phyloP scores from a whole-genome alignment of 306 rosid genomes.

The Castanea crenata region DNA sequence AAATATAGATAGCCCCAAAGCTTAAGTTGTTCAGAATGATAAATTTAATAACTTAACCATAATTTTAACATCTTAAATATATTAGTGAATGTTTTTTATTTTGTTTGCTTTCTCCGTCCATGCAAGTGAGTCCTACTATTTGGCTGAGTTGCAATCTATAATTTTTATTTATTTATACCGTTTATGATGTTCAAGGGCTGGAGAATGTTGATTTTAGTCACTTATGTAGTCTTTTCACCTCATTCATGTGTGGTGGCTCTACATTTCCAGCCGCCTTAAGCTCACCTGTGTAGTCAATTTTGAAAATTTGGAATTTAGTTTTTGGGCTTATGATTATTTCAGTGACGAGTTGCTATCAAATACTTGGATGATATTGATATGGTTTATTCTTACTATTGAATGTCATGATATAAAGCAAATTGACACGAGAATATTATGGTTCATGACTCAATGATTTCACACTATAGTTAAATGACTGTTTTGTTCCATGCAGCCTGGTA shows the following conservation, averaged over 20 bases:
- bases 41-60: too few species aligned
- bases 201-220: not conserved
- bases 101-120: not conserved
- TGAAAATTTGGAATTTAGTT: not conserved
- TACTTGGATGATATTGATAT: not conserved
- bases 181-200: not conserved
- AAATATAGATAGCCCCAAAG: too few species aligned
- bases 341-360: not conserved
- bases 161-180: not conserved
- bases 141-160: not conserved
- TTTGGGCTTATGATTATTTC: not conserved
- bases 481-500: constrained; percentile 69
- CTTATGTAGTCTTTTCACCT: not conserved
- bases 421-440: not conserved
- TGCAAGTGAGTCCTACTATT: not conserved
- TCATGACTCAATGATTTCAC: not conserved
- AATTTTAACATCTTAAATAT: not conserved
- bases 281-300: not conserved
- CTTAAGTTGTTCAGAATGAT: too few species aligned
- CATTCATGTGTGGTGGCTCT: not conserved
- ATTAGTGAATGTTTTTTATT: not conserved
- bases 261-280: not conserved
- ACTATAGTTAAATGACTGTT: constrained; percentile 9
- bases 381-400: not conserved
- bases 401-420: not conserved